These are phyloP conservation scores for Ochetophila trinervis DNA, from an alignment of 306 rosid genomes.

Conservation along the genomic window DNA sequence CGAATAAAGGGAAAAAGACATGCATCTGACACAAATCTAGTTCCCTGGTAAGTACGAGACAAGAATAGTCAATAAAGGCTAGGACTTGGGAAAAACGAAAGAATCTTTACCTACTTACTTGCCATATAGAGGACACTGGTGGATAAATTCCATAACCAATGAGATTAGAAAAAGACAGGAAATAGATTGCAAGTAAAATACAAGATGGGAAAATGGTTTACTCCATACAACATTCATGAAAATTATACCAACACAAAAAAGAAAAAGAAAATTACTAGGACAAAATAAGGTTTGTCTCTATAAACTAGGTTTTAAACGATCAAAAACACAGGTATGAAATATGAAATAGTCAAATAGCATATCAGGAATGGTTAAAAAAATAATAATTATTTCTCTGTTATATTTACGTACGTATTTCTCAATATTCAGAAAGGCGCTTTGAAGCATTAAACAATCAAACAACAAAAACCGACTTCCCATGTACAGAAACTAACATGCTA, in stretches of 20 bases:
- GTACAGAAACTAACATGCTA: neutral
- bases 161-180: neutral
- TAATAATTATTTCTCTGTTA: neutral
- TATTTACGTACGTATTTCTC: neutral
- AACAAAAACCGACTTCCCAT: neutral
- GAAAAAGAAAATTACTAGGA: neutral
- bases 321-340: neutral
- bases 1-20: neutral
- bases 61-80: neutral
- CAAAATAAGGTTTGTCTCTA: neutral
- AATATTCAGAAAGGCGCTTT: neutral
- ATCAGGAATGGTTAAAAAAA: neutral
- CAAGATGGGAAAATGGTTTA: too few relatives aligned
- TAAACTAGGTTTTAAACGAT: neutral
- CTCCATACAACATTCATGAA: neutral
- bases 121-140: neutral
- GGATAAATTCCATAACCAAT: neutral
- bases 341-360: neutral
- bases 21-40: neutral
- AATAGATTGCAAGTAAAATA: neutral
- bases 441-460: conserved; percentile 2
- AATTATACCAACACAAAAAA: neutral
- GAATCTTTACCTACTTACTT: neutral
- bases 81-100: neutral
- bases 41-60: neutral